Evolutionary conservation across 805 yeast species (phyloP), one percentile per base, ranked within the genome.

Genomic region (Ogataea paraovalis): DNA sequence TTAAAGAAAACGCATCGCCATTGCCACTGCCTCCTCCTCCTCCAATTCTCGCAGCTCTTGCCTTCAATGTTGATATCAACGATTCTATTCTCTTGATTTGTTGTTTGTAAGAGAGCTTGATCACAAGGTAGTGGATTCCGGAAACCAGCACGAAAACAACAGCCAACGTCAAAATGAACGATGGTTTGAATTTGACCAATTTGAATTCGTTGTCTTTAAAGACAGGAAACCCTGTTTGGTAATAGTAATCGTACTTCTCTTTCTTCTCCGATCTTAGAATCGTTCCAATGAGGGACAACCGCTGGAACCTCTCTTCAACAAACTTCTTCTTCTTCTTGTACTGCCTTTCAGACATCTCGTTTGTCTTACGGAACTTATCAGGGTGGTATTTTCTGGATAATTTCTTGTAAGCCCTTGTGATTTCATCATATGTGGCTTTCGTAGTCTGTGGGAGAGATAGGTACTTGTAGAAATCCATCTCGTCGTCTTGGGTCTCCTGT

Each of bases 191-290:
- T 65, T 83, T 75, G 60, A 79, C 62, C 63, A 85, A 79, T 52
- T 73, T 72, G 71, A 85, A 79, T 45, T 80, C 87, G 19, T 81
- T 74, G 14, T 82, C 87, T 48, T 82, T 81, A 50, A 86, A 88
- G 51, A 75, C 73, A 6, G 99, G 98, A 68, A 94, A 92, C 7
- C 98, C 97, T 55, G 80, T 77, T 39, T 78, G 72, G 45, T 87
- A 71, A 67, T 87, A 94, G 65, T 80, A 90, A 65, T 94, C 98
- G 65, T 94, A 94, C 7, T 89, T 74, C 42, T 83, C 80, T 52
- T 83, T 79, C 48, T 74, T 73, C 46, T 79, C 78, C 47, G 75
- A 71, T 54, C 92, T 75, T 42, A 91, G 71, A 46, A 91, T 82
- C 59, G 85, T 80, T 30, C 90, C 84, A 20, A 88, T 86, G 23